These are phyloP conservation scores for Barnettozyma siamensis DNA, from an alignment of 805 yeast species.

Conservation along the genomic window DNA sequence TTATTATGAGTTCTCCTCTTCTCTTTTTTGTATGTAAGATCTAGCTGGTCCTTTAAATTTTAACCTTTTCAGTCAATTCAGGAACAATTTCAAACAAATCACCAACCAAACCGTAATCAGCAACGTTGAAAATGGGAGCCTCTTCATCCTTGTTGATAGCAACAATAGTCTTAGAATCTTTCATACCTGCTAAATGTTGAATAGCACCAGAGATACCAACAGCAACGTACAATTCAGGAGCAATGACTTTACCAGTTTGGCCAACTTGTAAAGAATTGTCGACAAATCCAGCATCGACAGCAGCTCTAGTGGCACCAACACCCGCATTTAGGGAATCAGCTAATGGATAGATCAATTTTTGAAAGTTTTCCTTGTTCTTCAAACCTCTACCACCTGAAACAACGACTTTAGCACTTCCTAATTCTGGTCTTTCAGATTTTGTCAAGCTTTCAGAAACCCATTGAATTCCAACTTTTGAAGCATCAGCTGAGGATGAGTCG, in stretches of 20 bases:
- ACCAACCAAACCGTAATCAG: constrained; percentile 86
- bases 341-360: constrained; percentile 67
- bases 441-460: constrained; percentile 75
- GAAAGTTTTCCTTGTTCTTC: constrained; percentile 84
- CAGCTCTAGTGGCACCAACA: constrained; percentile 97
- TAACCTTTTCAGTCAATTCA: constrained; percentile 74
- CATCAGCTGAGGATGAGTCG: constrained; percentile 32
- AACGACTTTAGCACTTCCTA: constrained; percentile 74
- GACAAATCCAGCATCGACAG: constrained; percentile 93
- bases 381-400: constrained; percentile 95
- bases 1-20: background rate
- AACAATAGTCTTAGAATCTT: constrained; percentile 88
- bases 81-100: constrained; percentile 85
- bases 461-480: constrained; percentile 15
- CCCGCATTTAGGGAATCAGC: constrained; percentile 92
- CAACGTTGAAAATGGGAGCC: constrained; percentile 86
- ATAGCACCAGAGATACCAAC: constrained; percentile 96
- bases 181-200: constrained; percentile 98
- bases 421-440: constrained; percentile 83
- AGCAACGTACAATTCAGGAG: constrained; percentile 91
- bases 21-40: too few relatives aligned
- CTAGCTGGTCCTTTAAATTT: too few relatives aligned
- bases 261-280: constrained; percentile 97
- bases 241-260: constrained; percentile 96
- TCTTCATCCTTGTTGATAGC: constrained; percentile 94